Base-by-base conservation (phyloP, 2,329 filamentous ascomycete species). In the Aspergillus carbonarius region DNA sequence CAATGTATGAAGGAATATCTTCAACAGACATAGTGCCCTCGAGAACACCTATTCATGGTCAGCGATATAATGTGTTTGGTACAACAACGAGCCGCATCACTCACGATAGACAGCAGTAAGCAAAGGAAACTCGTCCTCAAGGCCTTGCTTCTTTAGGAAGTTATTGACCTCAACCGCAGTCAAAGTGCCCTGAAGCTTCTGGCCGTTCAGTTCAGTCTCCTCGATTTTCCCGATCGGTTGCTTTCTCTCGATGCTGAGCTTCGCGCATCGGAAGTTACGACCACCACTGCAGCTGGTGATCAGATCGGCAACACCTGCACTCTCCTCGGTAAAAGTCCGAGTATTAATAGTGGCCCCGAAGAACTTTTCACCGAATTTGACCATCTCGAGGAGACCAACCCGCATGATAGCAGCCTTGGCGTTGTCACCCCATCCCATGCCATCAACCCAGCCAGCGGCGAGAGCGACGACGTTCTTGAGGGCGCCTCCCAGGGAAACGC, bases 401-500 rank as follows among this genome's bases (percentile, higher is more conserved):
- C 95, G 90, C 92, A 99, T 98, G 60, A 99, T 88, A 47, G 95
- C 95, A n/a, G 95, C 92, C 81, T 99, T 98, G 65, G 93, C 93
- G 68, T 98, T 99, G 81, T 98, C 93, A 70, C 95, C 95, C 93
- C 95, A 99, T 65, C 93, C 93, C 61, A 93, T 86, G 35, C 95
- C 95, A 65, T 96, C 92, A 46, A 98, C 92, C 76, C 96, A 99
- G 58, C 95, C 95, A 32, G 95, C 93, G 5, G 92, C 93, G 17
- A 99, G 81, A 5, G 95, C 95, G 56, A 99, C 91, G 64, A 99
- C 89, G 81, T 99, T 99, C 83, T 99, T 99, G 67, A 99, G 81
- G 0, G 95, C 95, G 60, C 95, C 95, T 44, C 93, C 90, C 34
- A 99, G 87, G 5, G 95, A 98, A 1, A 97, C 93, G 66, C 95